Evolutionary conservation across 2,329 filamentous ascomycete genomes (phyloP), one percentile per base, ranked within the genome.

Genomic region (Fusarium sp.): DNA sequence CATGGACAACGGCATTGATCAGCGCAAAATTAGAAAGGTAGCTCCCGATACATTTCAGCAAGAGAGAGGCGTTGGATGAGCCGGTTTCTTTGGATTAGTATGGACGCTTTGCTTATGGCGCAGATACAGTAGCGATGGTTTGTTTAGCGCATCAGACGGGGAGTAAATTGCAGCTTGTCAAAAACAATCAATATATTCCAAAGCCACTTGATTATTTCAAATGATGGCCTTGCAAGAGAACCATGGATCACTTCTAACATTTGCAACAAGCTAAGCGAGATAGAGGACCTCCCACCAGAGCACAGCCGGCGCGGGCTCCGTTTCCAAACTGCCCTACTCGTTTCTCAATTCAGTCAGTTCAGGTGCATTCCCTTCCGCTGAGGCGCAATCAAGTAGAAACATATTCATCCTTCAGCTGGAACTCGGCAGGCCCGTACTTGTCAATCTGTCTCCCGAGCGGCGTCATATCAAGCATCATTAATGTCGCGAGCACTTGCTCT

Each of bases 381-480:
- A 13, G 8, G 9, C 17, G 29, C 46, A 38, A 21, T 33, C 49
- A 36, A 15, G 19, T 9, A 29, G 49, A 47, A n/a, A 19, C 15
- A 50, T 73, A 72, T 41, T 72, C 70, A 23, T 70, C 43, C 32
- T 64, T 66, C 14, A 72, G 41, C 38, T 68, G 71, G 21, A 70
- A 71, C 46, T 69, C 68, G 1, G 59, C 68, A 3, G 71, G 70
- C 1, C 70, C 71, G 42, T 45, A 48, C 13, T 50, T 41, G 1
- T 53, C 56, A 61, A 73, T 61, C 53, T 73, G 71, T 42, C 73
- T 71, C 2, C 76, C 75, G 31, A 75, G 57, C 5, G 75, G 74
- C 19, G 72, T 76, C 53, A 75, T 56, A 49, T 75, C 75, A 17
- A 76, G 63, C 37, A 77, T 44, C 29, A 61, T 59, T 61, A 76